Evolutionary conservation across 331 rosid genomes (phyloP).

Genomic region (Malus hybrid): DNA sequence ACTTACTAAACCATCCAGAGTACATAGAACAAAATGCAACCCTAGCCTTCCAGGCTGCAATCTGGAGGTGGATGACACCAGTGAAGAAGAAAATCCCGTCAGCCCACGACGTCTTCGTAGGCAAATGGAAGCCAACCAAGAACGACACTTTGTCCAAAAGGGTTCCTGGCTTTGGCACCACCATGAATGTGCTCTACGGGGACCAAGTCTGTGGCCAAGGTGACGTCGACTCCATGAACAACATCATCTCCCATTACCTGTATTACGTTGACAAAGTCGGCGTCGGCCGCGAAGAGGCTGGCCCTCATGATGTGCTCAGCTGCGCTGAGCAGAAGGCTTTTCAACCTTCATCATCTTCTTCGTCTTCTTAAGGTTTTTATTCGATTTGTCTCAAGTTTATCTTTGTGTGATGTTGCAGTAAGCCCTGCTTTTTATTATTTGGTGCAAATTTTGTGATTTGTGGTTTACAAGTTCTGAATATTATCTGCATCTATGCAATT

Average conservation of each 20-base stretch:
- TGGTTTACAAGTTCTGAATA: neutral
- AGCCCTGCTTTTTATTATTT: neutral
- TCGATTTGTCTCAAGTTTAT: neutral
- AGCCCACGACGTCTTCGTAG: constrained; percentile 49
- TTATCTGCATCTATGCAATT: neutral
- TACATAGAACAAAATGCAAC: constrained; percentile 46
- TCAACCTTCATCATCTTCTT: constrained; percentile 19
- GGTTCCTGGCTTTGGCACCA: constrained; percentile 41
- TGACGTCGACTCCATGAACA: constrained; percentile 40
- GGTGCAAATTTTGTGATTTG: constrained; percentile 2
- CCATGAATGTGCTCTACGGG: constrained; percentile 44
- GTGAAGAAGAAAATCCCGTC: constrained; percentile 41
- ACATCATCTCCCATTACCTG: constrained; percentile 38
- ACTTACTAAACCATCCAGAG: constrained; percentile 47
- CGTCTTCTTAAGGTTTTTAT: constrained; percentile 1
- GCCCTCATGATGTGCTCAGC: constrained; percentile 40
- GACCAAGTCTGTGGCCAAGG: constrained; percentile 40
- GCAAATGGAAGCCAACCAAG: constrained; percentile 56
- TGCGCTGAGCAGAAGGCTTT: constrained; percentile 45
- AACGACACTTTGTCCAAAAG: constrained; percentile 48
- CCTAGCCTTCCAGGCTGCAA: constrained; percentile 48
- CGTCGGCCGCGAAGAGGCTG: constrained; percentile 50
- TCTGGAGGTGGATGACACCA: constrained; percentile 60
- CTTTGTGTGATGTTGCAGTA: constrained; percentile 5
- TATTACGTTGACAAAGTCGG: constrained; percentile 40